These are phyloP conservation scores for Diplodia mutila DNA, from an alignment of 2,329 filamentous ascomycete genomes.

Conservation along the genomic window DNA sequence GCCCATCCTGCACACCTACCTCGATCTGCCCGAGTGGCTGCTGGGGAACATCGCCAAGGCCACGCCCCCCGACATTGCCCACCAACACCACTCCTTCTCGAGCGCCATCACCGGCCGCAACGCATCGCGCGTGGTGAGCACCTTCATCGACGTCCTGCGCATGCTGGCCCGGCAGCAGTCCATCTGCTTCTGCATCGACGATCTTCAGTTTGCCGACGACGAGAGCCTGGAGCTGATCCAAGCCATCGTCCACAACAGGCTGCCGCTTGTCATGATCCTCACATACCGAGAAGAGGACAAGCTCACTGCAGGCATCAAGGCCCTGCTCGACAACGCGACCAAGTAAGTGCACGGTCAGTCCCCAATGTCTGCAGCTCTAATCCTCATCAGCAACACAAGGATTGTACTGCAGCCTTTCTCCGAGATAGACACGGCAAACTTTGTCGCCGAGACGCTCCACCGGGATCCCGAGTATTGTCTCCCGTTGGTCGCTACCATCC, in stretches of 20 bases:
- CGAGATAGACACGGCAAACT: slow-evolving; percentile 80
- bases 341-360: slow-evolving; percentile 14
- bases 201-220: slow-evolving; percentile 86
- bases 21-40: slow-evolving; percentile 71
- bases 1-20: slow-evolving; percentile 58
- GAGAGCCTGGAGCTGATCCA: slow-evolving; percentile 84
- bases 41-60: slow-evolving; percentile 36
- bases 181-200: slow-evolving; percentile 86
- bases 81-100: slow-evolving; percentile 29
- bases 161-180: slow-evolving; percentile 82
- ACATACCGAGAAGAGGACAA: slow-evolving; percentile 57
- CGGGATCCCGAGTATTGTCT: slow-evolving; percentile 71
- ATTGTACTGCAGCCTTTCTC: slow-evolving; percentile 73
- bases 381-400: slow-evolving; percentile 31
- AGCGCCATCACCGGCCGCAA: slow-evolving; percentile 20
- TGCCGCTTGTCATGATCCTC: slow-evolving; percentile 81
- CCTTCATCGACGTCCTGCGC: slow-evolving; percentile 82
- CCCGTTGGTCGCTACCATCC: slow-evolving; percentile 79
- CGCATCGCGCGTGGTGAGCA: slow-evolving; percentile 72
- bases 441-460: slow-evolving; percentile 81
- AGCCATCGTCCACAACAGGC: slow-evolving; percentile 75
- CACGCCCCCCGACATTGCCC: slow-evolving; percentile 33
- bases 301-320: slow-evolving; percentile 42
- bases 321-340: slow-evolving; percentile 42
- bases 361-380: background rate